phyloP scores from a whole-genome alignment of 2,329 filamentous ascomycete species.

The Pezicula radicicola region DNA sequence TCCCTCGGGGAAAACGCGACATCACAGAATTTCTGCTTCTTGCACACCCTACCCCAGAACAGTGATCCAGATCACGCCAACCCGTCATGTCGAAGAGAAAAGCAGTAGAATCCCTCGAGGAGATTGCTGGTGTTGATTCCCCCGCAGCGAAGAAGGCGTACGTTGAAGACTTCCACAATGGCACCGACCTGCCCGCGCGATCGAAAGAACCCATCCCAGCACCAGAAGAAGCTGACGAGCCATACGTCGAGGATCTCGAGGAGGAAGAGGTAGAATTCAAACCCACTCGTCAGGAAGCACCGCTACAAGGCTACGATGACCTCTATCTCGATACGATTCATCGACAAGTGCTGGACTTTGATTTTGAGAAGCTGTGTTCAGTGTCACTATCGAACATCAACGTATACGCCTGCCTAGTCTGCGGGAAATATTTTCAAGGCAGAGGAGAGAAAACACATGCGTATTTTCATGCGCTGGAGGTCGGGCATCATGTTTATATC shows the following conservation, averaged over 20 bases:
- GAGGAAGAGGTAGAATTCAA: constrained; percentile 34
- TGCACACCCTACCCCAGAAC: too few relatives aligned
- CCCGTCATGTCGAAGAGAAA: constrained; percentile 50
- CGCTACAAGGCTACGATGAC: constrained; percentile 86
- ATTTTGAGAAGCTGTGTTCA: constrained; percentile 98
- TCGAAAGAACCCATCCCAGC: constrained; percentile 11
- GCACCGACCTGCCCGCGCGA: constrained; percentile 26
- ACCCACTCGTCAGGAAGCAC: constrained; percentile 69
- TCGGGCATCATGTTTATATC: constrained; percentile 96
- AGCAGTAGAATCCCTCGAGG: constrained; percentile 58
- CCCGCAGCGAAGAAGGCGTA: constrained; percentile 59
- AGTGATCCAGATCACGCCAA: neutral
- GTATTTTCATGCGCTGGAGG: constrained; percentile 95
- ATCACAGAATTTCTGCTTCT: neutral
- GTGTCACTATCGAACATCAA: constrained; percentile 97
- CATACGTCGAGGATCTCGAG: constrained; percentile 19
- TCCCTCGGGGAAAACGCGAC: neutral
- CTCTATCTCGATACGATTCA: constrained; percentile 98
- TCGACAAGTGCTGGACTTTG: constrained; percentile 89
- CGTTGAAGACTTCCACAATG: constrained; percentile 32
- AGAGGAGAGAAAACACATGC: constrained; percentile 91
- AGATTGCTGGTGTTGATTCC: constrained; percentile 50
- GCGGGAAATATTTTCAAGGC: constrained; percentile 96
- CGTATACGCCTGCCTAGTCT: constrained; percentile 95
- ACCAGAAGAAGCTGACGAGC: constrained; percentile 17